Evolutionary conservation across 148 eudicot genomes (phyloP).

Genomic region (Limonium bicolor): DNA sequence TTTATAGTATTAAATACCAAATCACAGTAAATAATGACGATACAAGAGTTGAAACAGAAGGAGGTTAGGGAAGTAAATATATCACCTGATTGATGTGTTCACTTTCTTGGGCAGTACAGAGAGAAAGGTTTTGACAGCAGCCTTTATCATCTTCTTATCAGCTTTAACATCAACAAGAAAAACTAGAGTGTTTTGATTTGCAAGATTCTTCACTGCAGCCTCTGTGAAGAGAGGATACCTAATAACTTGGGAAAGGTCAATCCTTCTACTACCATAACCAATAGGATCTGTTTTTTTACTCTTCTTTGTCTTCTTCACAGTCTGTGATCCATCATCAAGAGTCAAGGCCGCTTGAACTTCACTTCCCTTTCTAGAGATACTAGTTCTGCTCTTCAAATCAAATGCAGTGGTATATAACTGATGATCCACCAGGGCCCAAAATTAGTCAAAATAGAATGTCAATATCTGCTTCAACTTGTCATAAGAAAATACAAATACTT

Average conservation of each 20-base stretch:
- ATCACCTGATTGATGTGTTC: constrained; percentile 29
- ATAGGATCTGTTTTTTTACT: neutral
- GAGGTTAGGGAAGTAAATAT: neutral
- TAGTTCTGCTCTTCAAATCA: too few relatives aligned
- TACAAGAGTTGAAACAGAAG: too few relatives aligned
- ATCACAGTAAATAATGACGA: neutral
- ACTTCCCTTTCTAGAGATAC: too few relatives aligned
- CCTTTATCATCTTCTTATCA: constrained; percentile 27
- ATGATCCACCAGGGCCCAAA: too few relatives aligned
- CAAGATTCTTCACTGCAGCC: constrained; percentile 15
- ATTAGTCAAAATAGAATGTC: too few relatives aligned
- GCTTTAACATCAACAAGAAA: constrained; percentile 32
- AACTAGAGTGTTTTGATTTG: constrained; percentile 20
- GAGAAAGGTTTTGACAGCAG: constrained; percentile 20
- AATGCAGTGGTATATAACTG: too few relatives aligned
- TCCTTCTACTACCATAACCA: neutral
- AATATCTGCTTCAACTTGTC: too few relatives aligned
- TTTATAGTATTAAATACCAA: neutral
- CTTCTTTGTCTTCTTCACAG: constrained; percentile 3
- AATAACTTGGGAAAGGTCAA: constrained; percentile 7
- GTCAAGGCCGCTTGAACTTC: neutral
- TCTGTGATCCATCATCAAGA: neutral
- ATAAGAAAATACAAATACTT: too few relatives aligned
- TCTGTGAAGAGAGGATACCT: constrained; percentile 6
- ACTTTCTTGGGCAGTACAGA: constrained; percentile 14